Evolutionary conservation across 805 yeast genomes (phyloP), one percentile per base, ranked within the genome.

Genomic region (Kluyveromyces siamensis): DNA sequence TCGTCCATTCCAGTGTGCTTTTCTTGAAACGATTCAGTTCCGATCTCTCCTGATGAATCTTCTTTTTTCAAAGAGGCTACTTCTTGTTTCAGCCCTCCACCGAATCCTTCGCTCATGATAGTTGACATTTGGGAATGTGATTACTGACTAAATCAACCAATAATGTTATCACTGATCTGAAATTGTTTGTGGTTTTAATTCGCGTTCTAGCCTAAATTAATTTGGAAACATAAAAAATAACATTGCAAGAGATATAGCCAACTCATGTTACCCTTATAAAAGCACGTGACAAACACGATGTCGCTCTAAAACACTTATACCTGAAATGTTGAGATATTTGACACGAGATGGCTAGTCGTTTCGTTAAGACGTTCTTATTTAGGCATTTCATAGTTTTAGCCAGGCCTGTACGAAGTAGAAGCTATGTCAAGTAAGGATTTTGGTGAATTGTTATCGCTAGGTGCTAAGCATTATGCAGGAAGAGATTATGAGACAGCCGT

Each of bases 401-500:
- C 25, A 21, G 3, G 6, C 6, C 16, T 36, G 6, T 4, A 16
- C 38, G 6, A 6, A 40, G 5, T n/a, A n/a, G 11, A n/a, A 40
- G n/a, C 6, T 3, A 43, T 43, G 45, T 30, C 45, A 6, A 25
- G 36, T 17, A 43, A 62, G 7, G 77, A 75, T 41, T 65, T 83
- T 27, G 67, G 69, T 43, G 67, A 69, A 39, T 59, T 83, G 18
- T 65, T 86, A 7, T 72, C 77, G 4, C 77, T 76, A 25, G 96
- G 88, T 2, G 77, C 85, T 6, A 75, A 77, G 56, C 71, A 75
- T 1, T 83, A 78, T 60, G 86, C 89, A 0, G 69, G 74, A 14
- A 83, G 80, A 58, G 73, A 82, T 41, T 87, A 71, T 60, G 90
- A 82, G 33, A 60, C 64, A n/a, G 88, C 96, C 0, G 80, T 79